Conservation (phyloP, 352 stramenopile genomes). For the Globisporangium nagaii region DNA sequence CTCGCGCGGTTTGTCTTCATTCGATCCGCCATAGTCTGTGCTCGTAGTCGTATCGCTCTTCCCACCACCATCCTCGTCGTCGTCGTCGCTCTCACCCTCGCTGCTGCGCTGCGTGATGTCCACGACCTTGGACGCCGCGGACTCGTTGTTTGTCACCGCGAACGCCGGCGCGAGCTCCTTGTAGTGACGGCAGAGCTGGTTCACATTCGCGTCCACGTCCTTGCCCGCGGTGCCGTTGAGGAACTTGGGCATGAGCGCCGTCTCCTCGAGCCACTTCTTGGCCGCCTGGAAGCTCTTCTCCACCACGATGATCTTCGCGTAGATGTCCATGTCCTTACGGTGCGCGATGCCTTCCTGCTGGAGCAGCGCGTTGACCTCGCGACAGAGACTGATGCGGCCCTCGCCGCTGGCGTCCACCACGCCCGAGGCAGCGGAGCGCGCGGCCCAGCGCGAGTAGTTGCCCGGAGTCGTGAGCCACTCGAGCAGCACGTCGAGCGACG, state of each 20-base stretch:
- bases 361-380: constrained; percentile 10
- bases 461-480: constrained; percentile 21
- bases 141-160: constrained; percentile 3
- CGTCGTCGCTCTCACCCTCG: constrained; percentile 1
- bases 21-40: background rate
- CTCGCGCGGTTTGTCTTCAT: background rate
- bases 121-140: constrained; percentile 5
- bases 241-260: constrained; percentile 9
- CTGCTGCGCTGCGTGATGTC: constrained; percentile 7
- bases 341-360: constrained; percentile 8
- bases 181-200: constrained; percentile 11
- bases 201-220: constrained; percentile 11
- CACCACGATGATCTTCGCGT: constrained; percentile 3
- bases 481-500: constrained; percentile 26
- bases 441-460: constrained; percentile 23
- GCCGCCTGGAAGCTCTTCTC: constrained; percentile 15
- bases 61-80: background rate
- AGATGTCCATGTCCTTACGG: constrained; percentile 10
- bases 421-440: background rate
- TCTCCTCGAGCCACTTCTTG: constrained; percentile 20
- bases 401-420: background rate
- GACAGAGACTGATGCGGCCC: constrained; percentile 2
- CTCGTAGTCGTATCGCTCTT: background rate
- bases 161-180: constrained; percentile 12
- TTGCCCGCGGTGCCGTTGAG: constrained; percentile 3